Base-by-base conservation (phyloP, 2,329 filamentous ascomycete genomes). In the Torrubiella hemipterigena region DNA sequence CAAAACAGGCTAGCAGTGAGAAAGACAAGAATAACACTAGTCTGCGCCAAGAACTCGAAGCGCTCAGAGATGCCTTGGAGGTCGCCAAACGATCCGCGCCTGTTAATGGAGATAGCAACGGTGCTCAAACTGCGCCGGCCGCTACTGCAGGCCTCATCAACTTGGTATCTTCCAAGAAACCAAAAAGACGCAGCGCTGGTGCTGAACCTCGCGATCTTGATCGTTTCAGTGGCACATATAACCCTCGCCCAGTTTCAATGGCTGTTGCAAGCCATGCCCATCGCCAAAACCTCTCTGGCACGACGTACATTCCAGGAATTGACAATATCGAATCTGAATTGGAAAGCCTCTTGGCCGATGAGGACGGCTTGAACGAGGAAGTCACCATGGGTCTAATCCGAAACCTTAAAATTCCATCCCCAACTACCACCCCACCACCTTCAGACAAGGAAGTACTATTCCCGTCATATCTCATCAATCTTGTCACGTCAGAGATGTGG, bases 401-500 rank as follows among this genome's bases (percentile, higher is more conserved):
- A 51, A 95, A 95, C 53, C 73, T 98, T 44, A 95, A 93, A 70
- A 96, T 98, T 40, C 91, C 91, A 14, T 77, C 80, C 9, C 89
- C 91, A 27, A 83, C 77, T 50, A 79, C 82, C 20, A 89, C 75
- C 32, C 87, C 89, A 14, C 81, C 87, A 32, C 89, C 91, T 9
- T 94, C 86, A 13, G 91, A 98, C 61, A 98, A 98, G 65, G 91
- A 98, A 56, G 89, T 98, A 15, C 69, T 98, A 31, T 98, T 98
- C 78, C 91, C 91, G 20, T 89, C 91, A 8, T 98, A 96, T 56
- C 77, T 98, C 46, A 98, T 98, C 67, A 98, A 98, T 58, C 70
- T 98, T 38, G 91, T 98, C 41, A 98, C 91, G 10, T 96, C 87
- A 12, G 91, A 98, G 64, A 98, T 98, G 91, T 98, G 91, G 91